Conservation (phyloP, 108 stramenopile species). For the Poteriospumella lacustris region DNA sequence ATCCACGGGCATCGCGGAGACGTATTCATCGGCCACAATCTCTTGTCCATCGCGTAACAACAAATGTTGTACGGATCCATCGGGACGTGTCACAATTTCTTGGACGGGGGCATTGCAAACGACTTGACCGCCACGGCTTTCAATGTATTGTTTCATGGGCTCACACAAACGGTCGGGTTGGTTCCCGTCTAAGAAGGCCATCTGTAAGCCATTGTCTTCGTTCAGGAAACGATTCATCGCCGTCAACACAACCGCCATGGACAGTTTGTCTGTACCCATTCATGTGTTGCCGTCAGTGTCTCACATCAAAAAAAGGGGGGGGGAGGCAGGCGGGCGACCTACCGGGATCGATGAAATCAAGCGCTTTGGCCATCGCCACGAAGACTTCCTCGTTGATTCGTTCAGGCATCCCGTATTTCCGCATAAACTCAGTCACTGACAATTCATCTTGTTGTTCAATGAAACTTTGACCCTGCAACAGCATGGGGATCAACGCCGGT, state of each 20-base stretch:
- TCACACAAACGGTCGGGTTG: constrained; percentile 82
- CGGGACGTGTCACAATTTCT: constrained; percentile 75
- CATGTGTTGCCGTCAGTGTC: not conserved
- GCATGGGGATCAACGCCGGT: constrained; percentile 85
- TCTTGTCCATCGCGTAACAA: constrained; percentile 70
- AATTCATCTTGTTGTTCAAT: constrained; percentile 93
- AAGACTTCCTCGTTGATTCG: constrained; percentile 93
- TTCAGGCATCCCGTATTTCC: constrained; percentile 91
- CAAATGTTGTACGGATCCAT: constrained; percentile 70
- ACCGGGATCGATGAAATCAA: constrained; percentile 88
- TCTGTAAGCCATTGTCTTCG: constrained; percentile 87
- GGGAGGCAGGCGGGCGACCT: too few relatives aligned
- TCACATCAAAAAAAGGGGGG: not conserved
- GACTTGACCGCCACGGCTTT: constrained; percentile 70
- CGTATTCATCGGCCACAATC: constrained; percentile 83
- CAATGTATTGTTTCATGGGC: constrained; percentile 77
- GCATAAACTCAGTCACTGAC: constrained; percentile 85
- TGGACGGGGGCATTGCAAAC: constrained; percentile 59
- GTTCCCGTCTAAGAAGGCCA: constrained; percentile 92
- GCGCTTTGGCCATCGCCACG: constrained; percentile 92
- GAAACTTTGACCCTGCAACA: constrained; percentile 85
- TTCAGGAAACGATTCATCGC: constrained; percentile 95
- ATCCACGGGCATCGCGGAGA: constrained; percentile 93
- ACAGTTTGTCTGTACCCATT: constrained; percentile 65
- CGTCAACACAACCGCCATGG: constrained; percentile 88